Evolutionary conservation across 1,284 basidiomycete species (phyloP).

Genomic region (Rhodotorula glutinis): DNA sequence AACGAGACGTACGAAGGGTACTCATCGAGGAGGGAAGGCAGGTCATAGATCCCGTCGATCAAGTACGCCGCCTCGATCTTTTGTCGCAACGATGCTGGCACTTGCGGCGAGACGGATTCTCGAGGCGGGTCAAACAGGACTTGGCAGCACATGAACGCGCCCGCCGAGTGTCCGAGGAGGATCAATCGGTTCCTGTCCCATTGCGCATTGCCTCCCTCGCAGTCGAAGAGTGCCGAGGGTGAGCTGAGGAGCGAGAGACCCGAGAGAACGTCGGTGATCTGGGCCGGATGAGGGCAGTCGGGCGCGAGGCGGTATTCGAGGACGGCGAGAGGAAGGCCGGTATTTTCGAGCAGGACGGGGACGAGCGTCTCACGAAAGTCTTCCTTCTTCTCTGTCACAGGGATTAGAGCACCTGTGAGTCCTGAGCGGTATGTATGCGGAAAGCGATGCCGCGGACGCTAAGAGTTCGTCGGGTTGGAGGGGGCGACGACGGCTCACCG

Average conservation of each 20-base stretch:
- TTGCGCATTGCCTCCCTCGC: slow-evolving; percentile 7
- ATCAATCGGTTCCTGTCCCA: slow-evolving; percentile 26
- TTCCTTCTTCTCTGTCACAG: slow-evolving; percentile 25
- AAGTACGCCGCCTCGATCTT: slow-evolving; percentile 17
- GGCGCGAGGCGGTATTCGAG: slow-evolving; percentile 39
- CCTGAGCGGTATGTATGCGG: too few species aligned
- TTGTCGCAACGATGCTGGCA: slow-evolving; percentile 9
- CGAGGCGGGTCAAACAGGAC: slow-evolving; percentile 10
- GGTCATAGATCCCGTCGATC: slow-evolving; percentile 39
- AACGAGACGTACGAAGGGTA: slow-evolving; percentile 36
- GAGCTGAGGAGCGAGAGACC: slow-evolving; percentile 22
- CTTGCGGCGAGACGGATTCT: slow-evolving; percentile 1
- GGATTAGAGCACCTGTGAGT: neutral
- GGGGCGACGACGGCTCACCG: slow-evolving; percentile 12
- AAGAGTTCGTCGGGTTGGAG: too few species aligned
- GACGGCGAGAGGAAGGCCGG: slow-evolving; percentile 26
- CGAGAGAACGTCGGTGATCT: slow-evolving; percentile 31
- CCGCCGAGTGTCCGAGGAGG: slow-evolving; percentile 35
- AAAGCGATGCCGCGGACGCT: too few species aligned
- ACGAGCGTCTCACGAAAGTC: slow-evolving; percentile 28
- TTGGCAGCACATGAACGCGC: slow-evolving; percentile 34
- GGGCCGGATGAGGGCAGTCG: slow-evolving; percentile 25
- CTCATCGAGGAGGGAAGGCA: slow-evolving; percentile 32
- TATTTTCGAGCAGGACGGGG: slow-evolving; percentile 17
- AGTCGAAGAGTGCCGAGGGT: neutral